Conservation (phyloP, 2,329 filamentous ascomycete species). For the Claviceps paspali region DNA sequence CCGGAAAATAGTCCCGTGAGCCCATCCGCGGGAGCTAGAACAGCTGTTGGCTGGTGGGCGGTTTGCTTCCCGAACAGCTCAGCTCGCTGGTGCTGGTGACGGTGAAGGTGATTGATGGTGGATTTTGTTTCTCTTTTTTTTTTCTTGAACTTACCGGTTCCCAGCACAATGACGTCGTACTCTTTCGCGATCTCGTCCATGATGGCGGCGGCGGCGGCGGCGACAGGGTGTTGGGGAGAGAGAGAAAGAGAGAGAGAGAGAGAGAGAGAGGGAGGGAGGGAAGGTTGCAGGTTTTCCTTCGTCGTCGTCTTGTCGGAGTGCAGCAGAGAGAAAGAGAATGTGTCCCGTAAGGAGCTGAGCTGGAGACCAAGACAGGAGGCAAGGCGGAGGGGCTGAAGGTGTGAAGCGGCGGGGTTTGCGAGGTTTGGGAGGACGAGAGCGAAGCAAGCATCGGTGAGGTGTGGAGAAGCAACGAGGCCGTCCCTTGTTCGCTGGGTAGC, state of each 20-base stretch:
- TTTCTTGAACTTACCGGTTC: constrained; percentile 68
- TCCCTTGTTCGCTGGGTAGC: not conserved
- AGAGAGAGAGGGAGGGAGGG: too few species aligned
- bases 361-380: constrained; percentile 1
- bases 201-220: too few species aligned
- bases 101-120: too few species aligned
- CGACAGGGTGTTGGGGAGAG: too few species aligned
- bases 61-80: not conserved
- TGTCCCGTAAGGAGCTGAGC: constrained; percentile 3
- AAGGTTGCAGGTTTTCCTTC: not conserved
- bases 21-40: not conserved
- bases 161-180: constrained; percentile 97
- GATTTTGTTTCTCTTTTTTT: too few species aligned
- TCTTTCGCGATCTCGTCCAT: constrained; percentile 99
- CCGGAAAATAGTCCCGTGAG: not conserved
- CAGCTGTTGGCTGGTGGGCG: not conserved
- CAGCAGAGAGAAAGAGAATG: too few species aligned
- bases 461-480: constrained; percentile 10
- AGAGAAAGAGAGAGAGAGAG: too few species aligned
- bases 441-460: constrained; percentile 13
- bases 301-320: constrained; percentile 3
- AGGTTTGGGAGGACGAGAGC: constrained; percentile 3
- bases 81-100: not conserved
- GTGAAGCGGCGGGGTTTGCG: constrained; percentile 15
- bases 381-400: constrained; percentile 12